These are phyloP conservation scores for Phylloporus rhodoxanthus DNA, from an alignment of 768 basidiomycete genomes.

Conservation along the genomic window DNA sequence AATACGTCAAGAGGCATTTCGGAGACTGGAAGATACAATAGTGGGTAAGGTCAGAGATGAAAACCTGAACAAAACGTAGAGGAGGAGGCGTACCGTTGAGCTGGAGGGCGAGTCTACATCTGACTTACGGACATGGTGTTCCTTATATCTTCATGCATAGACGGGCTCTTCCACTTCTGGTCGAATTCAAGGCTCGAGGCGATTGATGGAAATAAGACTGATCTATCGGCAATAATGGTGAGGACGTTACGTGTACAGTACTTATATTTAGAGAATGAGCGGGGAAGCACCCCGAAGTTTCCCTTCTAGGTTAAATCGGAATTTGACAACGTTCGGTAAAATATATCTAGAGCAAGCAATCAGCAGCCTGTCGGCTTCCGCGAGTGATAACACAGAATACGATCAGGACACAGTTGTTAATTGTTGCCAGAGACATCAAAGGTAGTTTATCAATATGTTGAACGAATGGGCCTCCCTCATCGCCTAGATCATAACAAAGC, in stretches of 20 bases:
- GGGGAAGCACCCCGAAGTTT: background rate
- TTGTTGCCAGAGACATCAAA: background rate
- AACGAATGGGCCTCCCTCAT: background rate
- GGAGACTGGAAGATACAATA: background rate
- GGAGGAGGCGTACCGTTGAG: background rate
- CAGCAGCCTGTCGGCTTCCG: background rate
- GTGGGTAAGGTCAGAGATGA: background rate
- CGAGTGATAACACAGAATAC: background rate
- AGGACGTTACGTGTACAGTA: background rate
- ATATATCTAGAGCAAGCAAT: background rate
- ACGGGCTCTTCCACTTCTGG: background rate
- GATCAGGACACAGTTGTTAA: background rate
- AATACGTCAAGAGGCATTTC: conserved; percentile 1
- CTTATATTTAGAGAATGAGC: background rate
- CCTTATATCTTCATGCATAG: background rate
- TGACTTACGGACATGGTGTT: background rate
- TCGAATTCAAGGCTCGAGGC: background rate
- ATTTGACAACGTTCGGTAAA: background rate
- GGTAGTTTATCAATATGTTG: background rate
- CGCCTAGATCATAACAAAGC: background rate
- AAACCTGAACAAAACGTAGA: background rate
- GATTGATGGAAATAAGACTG: background rate
- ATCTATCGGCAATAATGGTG: background rate
- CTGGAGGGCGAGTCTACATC: background rate
- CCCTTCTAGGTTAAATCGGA: background rate